Base-by-base conservation (phyloP, 129 eudicot species). In the Pseudognaphalium luteoalbum region DNA sequence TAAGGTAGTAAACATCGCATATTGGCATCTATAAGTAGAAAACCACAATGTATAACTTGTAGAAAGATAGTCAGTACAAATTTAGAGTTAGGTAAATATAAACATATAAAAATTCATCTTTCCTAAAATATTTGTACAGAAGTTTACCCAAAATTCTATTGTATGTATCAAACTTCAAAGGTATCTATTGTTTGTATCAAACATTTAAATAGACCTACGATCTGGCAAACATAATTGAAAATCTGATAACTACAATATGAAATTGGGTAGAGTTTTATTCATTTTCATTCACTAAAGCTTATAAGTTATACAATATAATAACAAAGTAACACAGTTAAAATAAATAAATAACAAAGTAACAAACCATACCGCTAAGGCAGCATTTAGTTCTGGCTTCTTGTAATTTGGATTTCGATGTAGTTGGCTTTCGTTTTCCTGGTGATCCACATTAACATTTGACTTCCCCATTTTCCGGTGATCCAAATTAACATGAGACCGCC, bases 341-440 rank as follows among this genome's bases (percentile, higher is more conserved):
- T 25, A 25, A 25, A 25, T 25, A 32, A 32, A 32, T 32, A 32
- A 32, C 34, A 32, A 32, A 32, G 34, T 39, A 39, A 8, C 47
- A 39, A 39, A 39, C 28, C 85, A 78, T 85, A 92, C 96, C 82
- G 81, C 84, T 50, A 88, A 57, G 52, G 96, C 85, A 75, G 87
- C 82, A 69, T 78, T 76, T 39, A 93, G 37, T 80, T 93, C 95
- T 78, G 86, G 73, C 75, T 83, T 80, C 12, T 88, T 81, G 64
- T 70, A 86, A 74, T 73, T 85, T 15, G 86, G 72, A 73, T 79
- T 79, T 76, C 78, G 85, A 39, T 50, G 37, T 73, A 63, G 50
- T 34, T 4, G 73, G 58, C 73, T 75, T 73, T 20, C 76, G 4
- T 61, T 83, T 42, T 85, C 86, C 78, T 83, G 75, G 44, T 50